A percentile compares a stretch with the other conserved stretches of the same genome.
Evolutionary conservation across 352 stramenopile genomes (phyloP).

Genomic region (Phytophthora pluvialis): DNA sequence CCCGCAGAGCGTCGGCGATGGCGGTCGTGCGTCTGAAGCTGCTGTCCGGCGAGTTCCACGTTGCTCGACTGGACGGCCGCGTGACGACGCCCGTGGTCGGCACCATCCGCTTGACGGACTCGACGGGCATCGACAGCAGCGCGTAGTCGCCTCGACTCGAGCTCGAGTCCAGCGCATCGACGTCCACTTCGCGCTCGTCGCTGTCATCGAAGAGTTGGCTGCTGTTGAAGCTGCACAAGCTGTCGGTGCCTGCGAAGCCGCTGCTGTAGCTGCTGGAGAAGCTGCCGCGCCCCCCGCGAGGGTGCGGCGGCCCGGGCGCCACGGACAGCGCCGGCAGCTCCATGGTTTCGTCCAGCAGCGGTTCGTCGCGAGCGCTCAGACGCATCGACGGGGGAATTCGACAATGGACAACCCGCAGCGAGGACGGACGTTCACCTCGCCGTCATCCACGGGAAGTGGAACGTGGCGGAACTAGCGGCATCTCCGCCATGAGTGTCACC

Average conservation of each 20-base stretch:
- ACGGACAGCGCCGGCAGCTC: conserved; percentile 30
- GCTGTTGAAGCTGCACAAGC: conserved; percentile 35
- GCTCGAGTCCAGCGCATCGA: conserved; percentile 28
- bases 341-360: conserved; percentile 33
- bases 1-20: conserved; percentile 29
- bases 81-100: conserved; percentile 22
- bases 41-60: conserved; percentile 11
- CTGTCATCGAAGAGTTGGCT: conserved; percentile 36
- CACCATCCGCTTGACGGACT: conserved; percentile 25
- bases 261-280: conserved; percentile 40
- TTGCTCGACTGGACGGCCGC: conserved; percentile 6
- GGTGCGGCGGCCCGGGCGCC: conserved; percentile 21
- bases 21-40: conserved; percentile 18
- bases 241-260: conserved; percentile 31
- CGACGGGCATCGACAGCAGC: conserved; percentile 32
- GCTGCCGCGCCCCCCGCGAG: conserved; percentile 32
- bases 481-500: conserved; percentile 23
- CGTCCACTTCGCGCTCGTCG: conserved; percentile 27
- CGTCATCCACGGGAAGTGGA: conserved; percentile 28
- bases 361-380: conserved; percentile 11
- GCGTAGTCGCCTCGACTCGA: conserved; percentile 35
- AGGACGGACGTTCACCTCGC: not conserved
- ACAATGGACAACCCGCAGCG: conserved; percentile 8
- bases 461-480: conserved; percentile 16
- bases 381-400: conserved; percentile 24